phyloP scores from a whole-genome alignment of 306 rosid species.

The Luffa acutangula region DNA sequence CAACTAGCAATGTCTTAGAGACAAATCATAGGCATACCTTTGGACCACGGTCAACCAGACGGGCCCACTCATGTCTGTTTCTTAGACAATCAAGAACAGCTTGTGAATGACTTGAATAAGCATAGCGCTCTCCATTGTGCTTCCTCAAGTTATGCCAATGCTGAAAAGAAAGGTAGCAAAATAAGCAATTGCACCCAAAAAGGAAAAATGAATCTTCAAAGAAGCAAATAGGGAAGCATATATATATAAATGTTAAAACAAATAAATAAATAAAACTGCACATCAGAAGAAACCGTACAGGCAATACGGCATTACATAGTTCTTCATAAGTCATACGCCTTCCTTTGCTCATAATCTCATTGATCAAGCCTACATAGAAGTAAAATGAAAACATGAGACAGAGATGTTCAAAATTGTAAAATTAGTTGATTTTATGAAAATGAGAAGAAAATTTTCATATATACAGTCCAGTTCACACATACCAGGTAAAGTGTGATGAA shows the following conservation, averaged over 20 bases:
- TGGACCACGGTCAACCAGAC: constrained; percentile 92
- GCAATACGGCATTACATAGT: constrained; percentile 87
- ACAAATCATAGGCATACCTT: constrained; percentile 45
- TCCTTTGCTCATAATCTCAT: constrained; percentile 95
- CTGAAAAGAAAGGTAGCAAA: constrained; percentile 32
- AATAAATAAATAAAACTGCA: neutral
- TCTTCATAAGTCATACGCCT: constrained; percentile 84
- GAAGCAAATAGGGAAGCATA: neutral
- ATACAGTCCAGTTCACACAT: constrained; percentile 11
- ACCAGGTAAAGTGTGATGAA: constrained; percentile 93
- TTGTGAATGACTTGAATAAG: constrained; percentile 92
- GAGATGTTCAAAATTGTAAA: neutral
- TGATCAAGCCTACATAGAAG: constrained; percentile 61
- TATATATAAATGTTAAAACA: neutral
- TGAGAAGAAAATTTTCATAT: neutral
- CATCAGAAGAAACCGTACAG: constrained; percentile 35
- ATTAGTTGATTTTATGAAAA: neutral
- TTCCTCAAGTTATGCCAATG: constrained; percentile 96
- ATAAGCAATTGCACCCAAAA: constrained; percentile 7
- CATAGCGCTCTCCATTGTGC: constrained; percentile 97
- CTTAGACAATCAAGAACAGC: constrained; percentile 96
- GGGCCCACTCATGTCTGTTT: constrained; percentile 95
- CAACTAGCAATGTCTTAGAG: neutral
- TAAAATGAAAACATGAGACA: constrained; percentile 19
- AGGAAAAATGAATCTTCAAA: neutral